phyloP scores from a whole-genome alignment of 2,329 filamentous ascomycete genomes.

The Arthrobotrys entomopaga region DNA sequence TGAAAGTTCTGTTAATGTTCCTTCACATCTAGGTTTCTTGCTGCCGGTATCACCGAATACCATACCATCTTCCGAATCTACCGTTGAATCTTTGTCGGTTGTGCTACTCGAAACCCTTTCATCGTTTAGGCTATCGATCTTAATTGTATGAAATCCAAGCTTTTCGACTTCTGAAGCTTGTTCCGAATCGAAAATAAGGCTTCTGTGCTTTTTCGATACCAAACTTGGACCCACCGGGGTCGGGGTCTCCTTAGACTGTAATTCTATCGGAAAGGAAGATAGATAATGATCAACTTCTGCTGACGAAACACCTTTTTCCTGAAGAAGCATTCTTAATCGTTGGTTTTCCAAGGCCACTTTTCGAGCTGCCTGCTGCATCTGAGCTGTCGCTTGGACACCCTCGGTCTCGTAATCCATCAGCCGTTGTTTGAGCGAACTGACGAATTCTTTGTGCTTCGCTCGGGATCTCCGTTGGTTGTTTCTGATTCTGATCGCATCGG shows the following conservation, averaged over 20 bases:
- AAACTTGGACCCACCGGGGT: too few relatives aligned
- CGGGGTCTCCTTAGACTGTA: neutral
- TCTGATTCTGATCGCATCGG: slow-evolving; percentile 28
- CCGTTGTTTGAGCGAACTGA: slow-evolving; percentile 65
- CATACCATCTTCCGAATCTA: too few relatives aligned
- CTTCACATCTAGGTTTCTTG: too few relatives aligned
- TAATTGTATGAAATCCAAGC: too few relatives aligned
- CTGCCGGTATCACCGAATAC: too few relatives aligned
- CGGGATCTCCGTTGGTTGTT: slow-evolving; percentile 68
- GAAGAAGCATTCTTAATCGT: slow-evolving; percentile 64
- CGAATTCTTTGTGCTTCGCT: slow-evolving; percentile 66
- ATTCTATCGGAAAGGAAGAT: slow-evolving; percentile 6
- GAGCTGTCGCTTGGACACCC: slow-evolving; percentile 66
- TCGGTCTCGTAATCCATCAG: slow-evolving; percentile 66
- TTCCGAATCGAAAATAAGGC: too few relatives aligned
- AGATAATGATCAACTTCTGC: slow-evolving; percentile 28
- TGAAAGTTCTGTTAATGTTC: too few relatives aligned
- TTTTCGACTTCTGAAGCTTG: too few relatives aligned
- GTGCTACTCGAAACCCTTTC: too few relatives aligned
- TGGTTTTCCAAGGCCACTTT: slow-evolving; percentile 66
- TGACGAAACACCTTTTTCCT: slow-evolving; percentile 61
- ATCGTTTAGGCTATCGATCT: too few relatives aligned
- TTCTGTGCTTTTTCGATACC: too few relatives aligned
- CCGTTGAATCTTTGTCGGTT: too few relatives aligned
- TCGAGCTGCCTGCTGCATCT: slow-evolving; percentile 68